A percentile compares a stretch with the other conserved stretches of the same genome.
phyloP scores from a whole-genome alignment of 1,284 basidiomycete species.

The Malassezia restricta region DNA sequence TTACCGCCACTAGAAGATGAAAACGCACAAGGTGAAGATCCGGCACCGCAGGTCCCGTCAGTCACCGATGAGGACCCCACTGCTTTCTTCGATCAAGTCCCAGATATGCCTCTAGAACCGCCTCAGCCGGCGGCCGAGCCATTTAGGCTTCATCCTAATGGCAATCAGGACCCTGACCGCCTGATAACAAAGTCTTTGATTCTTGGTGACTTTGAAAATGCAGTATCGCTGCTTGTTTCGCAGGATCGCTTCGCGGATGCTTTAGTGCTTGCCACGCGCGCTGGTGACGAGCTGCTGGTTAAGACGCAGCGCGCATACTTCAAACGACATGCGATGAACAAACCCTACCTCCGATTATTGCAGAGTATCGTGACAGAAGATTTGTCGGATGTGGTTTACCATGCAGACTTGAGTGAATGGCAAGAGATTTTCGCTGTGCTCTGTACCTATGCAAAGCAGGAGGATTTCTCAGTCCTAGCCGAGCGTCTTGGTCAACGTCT shows the following conservation, averaged over 20 bases:
- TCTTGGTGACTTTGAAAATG: conserved; percentile 82
- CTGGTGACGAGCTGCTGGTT: conserved; percentile 74
- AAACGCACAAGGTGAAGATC: not conserved
- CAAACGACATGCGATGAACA: conserved; percentile 60
- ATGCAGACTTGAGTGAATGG: conserved; percentile 89
- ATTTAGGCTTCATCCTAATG: conserved; percentile 80
- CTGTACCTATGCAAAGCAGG: conserved; percentile 77
- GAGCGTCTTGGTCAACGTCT: conserved; percentile 85
- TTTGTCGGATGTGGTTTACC: conserved; percentile 81
- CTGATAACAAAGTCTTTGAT: conserved; percentile 86
- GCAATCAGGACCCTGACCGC: conserved; percentile 75
- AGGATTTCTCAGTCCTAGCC: conserved; percentile 72
- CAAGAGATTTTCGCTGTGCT: conserved; percentile 91
- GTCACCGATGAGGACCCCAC: not conserved
- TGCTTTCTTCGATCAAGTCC: conserved; percentile 4
- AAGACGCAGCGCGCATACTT: conserved; percentile 91
- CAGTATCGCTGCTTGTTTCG: conserved; percentile 80
- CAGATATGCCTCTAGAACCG: not conserved
- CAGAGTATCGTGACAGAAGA: conserved; percentile 90
- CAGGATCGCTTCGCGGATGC: conserved; percentile 86
- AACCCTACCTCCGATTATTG: conserved; percentile 85
- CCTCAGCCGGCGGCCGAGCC: conserved; percentile 45
- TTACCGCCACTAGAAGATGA: conserved; percentile 2
- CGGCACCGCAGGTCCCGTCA: not conserved
- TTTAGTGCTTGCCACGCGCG: conserved; percentile 79